These are phyloP conservation scores for Ogataea ramenticola DNA, from an alignment of 805 yeast species.

Conservation along the genomic window DNA sequence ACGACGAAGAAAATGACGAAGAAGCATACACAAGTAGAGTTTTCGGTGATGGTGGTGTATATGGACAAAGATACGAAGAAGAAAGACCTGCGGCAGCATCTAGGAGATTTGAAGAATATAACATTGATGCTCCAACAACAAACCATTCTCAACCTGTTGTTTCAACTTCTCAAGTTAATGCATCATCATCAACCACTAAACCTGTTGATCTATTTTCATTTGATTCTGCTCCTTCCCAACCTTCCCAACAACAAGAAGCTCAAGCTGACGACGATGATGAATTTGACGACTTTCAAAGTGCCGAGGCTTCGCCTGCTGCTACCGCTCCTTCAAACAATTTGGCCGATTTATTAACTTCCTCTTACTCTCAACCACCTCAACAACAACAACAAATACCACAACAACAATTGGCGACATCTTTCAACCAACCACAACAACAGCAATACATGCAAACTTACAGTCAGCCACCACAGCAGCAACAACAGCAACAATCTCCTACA, in stretches of 20 bases:
- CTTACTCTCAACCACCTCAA: constrained; percentile 16
- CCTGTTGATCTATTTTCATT: constrained; percentile 45
- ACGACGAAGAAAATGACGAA: constrained; percentile 39
- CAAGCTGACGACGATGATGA: constrained; percentile 53
- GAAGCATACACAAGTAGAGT: constrained; percentile 40
- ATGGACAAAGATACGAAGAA: constrained; percentile 59
- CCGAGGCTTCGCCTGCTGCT: constrained; percentile 37
- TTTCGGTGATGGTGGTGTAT: constrained; percentile 68
- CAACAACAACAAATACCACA: constrained; percentile 12
- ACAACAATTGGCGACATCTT: constrained; percentile 4
- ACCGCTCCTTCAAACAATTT: constrained; percentile 17
- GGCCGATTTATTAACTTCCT: constrained; percentile 24
- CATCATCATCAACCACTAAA: constrained; percentile 26
- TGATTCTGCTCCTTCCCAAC: constrained; percentile 23
- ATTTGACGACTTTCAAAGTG: constrained; percentile 73
- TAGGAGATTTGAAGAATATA: constrained; percentile 55
- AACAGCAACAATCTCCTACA: constrained; percentile 31
- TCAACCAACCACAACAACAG: constrained; percentile 7
- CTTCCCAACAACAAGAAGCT: constrained; percentile 12
- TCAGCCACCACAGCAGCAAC: constrained; percentile 20
- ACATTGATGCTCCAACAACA: constrained; percentile 33
- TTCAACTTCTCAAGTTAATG: constrained; percentile 35
- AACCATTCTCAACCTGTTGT: constrained; percentile 27
- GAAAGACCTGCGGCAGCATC: constrained; percentile 35
- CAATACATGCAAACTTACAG: constrained; percentile 26